Evolutionary conservation across 441 rosid species (phyloP), one percentile per base, ranked within the genome.

Genomic region (Theobroma grandiflorum): DNA sequence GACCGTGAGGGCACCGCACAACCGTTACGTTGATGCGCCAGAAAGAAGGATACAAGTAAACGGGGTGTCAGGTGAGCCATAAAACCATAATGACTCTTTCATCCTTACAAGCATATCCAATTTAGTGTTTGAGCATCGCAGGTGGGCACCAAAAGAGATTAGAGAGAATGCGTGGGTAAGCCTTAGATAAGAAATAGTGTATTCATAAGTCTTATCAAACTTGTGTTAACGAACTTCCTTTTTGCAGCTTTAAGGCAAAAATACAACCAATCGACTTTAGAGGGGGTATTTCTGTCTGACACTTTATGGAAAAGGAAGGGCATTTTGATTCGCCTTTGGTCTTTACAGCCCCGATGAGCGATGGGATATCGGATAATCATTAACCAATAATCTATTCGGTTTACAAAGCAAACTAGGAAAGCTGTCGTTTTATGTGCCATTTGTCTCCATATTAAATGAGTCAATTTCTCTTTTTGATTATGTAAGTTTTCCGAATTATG

Each of bases 321-420:
- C 11, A 38, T 40, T 66, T 38, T n/a, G 6, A 68, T 62, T 31
- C 40, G 66, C 11, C 5, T 62, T 62, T 62, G 66, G 18, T 20
- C 66, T 31, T 62, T 31, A 18, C 8, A 20, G 0, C 2, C 12
- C 31, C 31, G 4, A 8, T 20, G 31, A 20, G 8, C 1, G 35
- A 20, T 1, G 14, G 18, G 47, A 42, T 42, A 18, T 43, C 33
- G 14, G 2, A 38, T 22, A 65, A 83, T 86, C 81, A 81, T 86
- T 79, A 10, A 35, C 81, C 79, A 75, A 82, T 86, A 83, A 83
- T 72, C 79, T 61, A 59, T n/a, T 18, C 50, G 12, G 15, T 45
- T 68, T 65, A 12, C 72, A 33, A 61, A 58, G 63, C 11, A 22
- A 8, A 72, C 3, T 4, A 2, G 5, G 2, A 73, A 37, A 83